phyloP scores from a whole-genome alignment of 495 filamentous ascomycete species.

The Chaetomidium leptoderma region DNA sequence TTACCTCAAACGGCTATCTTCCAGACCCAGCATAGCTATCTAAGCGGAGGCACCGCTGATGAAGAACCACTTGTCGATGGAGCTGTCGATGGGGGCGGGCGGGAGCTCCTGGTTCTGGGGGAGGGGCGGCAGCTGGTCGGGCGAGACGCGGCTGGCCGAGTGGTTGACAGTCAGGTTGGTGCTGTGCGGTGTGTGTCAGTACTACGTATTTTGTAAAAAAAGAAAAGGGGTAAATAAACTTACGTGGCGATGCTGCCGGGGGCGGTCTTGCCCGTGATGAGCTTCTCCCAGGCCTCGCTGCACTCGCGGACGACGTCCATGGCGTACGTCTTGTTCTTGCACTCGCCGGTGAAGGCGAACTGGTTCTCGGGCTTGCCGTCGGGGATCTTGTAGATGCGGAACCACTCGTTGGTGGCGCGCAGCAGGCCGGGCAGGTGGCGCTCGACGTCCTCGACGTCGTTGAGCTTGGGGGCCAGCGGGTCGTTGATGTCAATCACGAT shows the following conservation, averaged over 20 bases:
- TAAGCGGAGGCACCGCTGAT: slow-evolving; percentile 96
- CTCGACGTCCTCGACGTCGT: slow-evolving; percentile 99
- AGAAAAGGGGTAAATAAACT: slow-evolving; percentile 32
- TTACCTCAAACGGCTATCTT: background rate
- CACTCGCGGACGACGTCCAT: slow-evolving; percentile 93
- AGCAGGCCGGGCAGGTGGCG: slow-evolving; percentile 95
- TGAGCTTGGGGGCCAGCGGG: slow-evolving; percentile 90
- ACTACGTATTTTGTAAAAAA: background rate
- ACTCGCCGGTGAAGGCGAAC: slow-evolving; percentile 99
- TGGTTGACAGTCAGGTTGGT: slow-evolving; percentile 72
- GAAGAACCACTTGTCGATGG: slow-evolving; percentile 99
- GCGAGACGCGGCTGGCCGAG: slow-evolving; percentile 62
- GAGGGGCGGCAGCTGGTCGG: slow-evolving; percentile 62
- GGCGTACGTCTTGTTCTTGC: slow-evolving; percentile 99
- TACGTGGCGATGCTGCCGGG: slow-evolving; percentile 77
- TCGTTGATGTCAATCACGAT: slow-evolving; percentile 99
- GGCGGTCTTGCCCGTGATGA: slow-evolving; percentile 82
- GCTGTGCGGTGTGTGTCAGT: slow-evolving; percentile 42
- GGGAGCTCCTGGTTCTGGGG: slow-evolving; percentile 69
- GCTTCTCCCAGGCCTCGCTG: slow-evolving; percentile 91
- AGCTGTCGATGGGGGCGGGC: slow-evolving; percentile 87
- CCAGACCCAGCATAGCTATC: background rate
- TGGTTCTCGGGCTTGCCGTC: slow-evolving; percentile 99
- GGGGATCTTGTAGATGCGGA: slow-evolving; percentile 99
- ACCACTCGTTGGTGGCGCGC: slow-evolving; percentile 99